phyloP scores from a whole-genome alignment of 169 alveolate genomes.

The Eimeria acervulina region DNA sequence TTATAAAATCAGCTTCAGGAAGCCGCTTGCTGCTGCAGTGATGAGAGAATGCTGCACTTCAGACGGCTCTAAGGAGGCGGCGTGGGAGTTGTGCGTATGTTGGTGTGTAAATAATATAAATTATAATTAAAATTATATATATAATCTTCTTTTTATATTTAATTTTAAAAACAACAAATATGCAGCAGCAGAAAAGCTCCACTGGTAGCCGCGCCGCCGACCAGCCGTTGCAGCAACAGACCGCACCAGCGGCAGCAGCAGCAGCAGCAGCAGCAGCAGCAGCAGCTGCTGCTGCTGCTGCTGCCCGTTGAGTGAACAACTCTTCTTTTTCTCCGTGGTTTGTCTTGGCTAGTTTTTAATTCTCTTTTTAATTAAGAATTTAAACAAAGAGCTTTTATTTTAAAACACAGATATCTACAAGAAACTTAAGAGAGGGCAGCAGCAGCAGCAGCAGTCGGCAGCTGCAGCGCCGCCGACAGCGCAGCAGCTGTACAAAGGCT shows the following conservation, averaged over 20 bases:
- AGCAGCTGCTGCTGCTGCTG: not conserved
- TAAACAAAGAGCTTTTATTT: not conserved
- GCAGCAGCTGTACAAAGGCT: not conserved
- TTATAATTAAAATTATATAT: too few relatives aligned
- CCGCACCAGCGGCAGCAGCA: constrained; percentile 15
- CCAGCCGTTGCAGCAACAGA: constrained; percentile 6
- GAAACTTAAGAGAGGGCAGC: not conserved
- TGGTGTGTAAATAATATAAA: too few relatives aligned
- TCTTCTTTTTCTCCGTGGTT: not conserved
- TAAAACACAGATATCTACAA: not conserved
- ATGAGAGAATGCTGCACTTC: too few relatives aligned
- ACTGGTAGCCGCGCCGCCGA: not conserved
- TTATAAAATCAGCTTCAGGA: too few relatives aligned
- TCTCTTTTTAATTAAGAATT: not conserved
- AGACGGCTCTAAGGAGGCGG: too few relatives aligned
- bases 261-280: not conserved
- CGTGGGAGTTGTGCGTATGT: too few relatives aligned
- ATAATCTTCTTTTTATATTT: too few relatives aligned
- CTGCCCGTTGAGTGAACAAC: not conserved
- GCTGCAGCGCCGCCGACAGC: not conserved
- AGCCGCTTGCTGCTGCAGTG: too few relatives aligned
- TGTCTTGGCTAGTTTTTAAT: not conserved
- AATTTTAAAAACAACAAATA: too few relatives aligned
- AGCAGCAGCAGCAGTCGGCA: not conserved
- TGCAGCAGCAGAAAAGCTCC: not conserved